Evolutionary conservation across 768 basidiomycete genomes (phyloP), one percentile per base, ranked within the genome.

Genomic region (Tulasnella sp.): DNA sequence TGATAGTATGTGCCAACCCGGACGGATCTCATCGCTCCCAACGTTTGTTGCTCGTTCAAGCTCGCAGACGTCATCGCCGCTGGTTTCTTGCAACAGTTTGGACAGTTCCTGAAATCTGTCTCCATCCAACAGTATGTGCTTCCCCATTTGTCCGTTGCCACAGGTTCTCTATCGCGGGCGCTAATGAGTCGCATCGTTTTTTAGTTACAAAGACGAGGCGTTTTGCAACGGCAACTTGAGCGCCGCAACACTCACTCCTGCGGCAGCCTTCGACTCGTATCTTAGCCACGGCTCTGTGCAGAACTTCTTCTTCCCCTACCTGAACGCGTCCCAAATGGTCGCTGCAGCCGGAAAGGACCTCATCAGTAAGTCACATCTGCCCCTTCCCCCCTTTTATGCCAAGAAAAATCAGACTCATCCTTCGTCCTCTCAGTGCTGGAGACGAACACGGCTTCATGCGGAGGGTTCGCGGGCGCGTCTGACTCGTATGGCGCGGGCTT

Each of bases 401-500:
- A n/a, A n/a, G n/a, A n/a, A n/a, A n/a, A n/a, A n/a, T n/a, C n/a
- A n/a, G n/a, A n/a, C n/a, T n/a, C n/a, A n/a, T n/a, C n/a, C 44
- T 66, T 66, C 12, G 29, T 19, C 2, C 64, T 65, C 15, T 70
- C 70, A 64, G n/a, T 73, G 72, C 61, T 72, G 27, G 71, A 73
- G 63, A 71, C 68, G 49, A 72, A 85, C 54, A 74, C 84, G 0
- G 74, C 74, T 2, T 75, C 72, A 49, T 80, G 77, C 66, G 76
- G 73, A 62, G 76, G 75, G 17, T 78, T 75, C 65, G 67, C 70
- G 11, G 74, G 75, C 53, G 74, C 83, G 69, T 68, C 82, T 72
- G 77, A 87, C 73, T 68, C 76, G 64, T 85, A 78, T 60, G 74
- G 71, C 1, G 80, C 78, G 0, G 80, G 81, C 2, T 70, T 86